Conservation (phyloP, 352 stramenopile genomes). For the Blastocystis sp. region DNA sequence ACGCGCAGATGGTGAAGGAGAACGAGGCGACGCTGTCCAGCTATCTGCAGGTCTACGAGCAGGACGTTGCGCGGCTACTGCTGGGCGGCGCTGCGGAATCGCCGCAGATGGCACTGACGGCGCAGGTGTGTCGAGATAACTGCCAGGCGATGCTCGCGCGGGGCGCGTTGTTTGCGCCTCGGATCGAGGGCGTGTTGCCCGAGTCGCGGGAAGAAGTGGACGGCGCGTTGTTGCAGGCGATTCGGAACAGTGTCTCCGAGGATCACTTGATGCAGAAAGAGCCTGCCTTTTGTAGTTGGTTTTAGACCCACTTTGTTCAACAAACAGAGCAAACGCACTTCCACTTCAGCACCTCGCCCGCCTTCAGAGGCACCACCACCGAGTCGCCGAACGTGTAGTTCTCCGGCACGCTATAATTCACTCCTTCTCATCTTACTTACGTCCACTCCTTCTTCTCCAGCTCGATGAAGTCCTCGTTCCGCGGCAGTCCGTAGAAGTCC, state of each 20-base stretch:
- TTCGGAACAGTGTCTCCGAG: not conserved
- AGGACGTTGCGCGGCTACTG: not conserved
- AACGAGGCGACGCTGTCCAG: conserved; percentile 14
- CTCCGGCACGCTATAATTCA: conserved; percentile 24
- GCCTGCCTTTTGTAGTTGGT: not conserved
- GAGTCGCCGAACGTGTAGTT: conserved; percentile 51
- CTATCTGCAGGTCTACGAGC: conserved; percentile 1
- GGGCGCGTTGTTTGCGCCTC: conserved; percentile 1
- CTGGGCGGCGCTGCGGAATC: not conserved
- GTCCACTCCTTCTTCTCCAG: conserved; percentile 49
- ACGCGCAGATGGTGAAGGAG: conserved; percentile 27
- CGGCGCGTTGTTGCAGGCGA: not conserved
- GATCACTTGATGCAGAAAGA: not conserved
- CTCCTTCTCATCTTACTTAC: not conserved
- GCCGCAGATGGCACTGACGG: not conserved
- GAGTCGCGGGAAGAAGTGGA: conserved; percentile 23
- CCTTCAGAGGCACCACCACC: conserved; percentile 44
- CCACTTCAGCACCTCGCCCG: conserved; percentile 47
- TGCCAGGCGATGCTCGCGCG: not conserved
- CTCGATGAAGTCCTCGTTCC: conserved; percentile 75
- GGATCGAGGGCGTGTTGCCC: not conserved
- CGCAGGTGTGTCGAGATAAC: not conserved
- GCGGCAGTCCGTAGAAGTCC: conserved; percentile 91
- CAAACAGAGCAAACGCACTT: conserved; percentile 38
- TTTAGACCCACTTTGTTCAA: not conserved